Conservation (phyloP, 139 green algal species). For the Diplosphaera chodatii region DNA sequence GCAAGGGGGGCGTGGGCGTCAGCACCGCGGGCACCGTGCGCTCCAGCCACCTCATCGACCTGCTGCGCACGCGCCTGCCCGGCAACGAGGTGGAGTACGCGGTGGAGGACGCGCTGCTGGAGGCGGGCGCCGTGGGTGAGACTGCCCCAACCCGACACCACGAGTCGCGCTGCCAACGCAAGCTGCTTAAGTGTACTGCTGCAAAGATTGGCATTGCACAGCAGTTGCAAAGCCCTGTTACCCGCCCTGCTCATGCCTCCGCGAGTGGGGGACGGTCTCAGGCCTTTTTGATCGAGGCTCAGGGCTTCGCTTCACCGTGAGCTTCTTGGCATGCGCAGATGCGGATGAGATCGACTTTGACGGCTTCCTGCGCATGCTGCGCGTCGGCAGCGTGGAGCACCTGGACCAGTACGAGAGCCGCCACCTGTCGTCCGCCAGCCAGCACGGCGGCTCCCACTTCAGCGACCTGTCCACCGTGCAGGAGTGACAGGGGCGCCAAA, state of each 20-base stretch:
- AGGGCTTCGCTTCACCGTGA: no score
- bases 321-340: conserved; percentile 17
- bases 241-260: no score
- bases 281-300: background rate
- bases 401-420: conserved; percentile 34
- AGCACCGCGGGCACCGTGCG: conserved; percentile 20
- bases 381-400: conserved; percentile 31
- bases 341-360: conserved; percentile 74
- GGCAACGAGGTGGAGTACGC: conserved; percentile 66
- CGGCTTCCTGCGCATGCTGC: conserved; percentile 57
- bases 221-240: no score
- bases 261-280: no score
- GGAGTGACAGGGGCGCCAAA: no score
- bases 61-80: conserved; percentile 65
- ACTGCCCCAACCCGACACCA: no score
- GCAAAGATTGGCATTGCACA: no score
- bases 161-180: no score
- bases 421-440: background rate
- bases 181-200: no score
- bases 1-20: conserved; percentile 28
- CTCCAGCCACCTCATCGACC: conserved; percentile 40
- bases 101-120: conserved; percentile 71
- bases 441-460: background rate
- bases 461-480: background rate
- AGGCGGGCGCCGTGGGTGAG: conserved; percentile 41